A percentile compares a stretch with the other conserved stretches of the same genome.
These are phyloP conservation scores for Neofusicoccum parvum DNA, from an alignment of 2,329 filamentous ascomycete genomes.

Conservation along the genomic window DNA sequence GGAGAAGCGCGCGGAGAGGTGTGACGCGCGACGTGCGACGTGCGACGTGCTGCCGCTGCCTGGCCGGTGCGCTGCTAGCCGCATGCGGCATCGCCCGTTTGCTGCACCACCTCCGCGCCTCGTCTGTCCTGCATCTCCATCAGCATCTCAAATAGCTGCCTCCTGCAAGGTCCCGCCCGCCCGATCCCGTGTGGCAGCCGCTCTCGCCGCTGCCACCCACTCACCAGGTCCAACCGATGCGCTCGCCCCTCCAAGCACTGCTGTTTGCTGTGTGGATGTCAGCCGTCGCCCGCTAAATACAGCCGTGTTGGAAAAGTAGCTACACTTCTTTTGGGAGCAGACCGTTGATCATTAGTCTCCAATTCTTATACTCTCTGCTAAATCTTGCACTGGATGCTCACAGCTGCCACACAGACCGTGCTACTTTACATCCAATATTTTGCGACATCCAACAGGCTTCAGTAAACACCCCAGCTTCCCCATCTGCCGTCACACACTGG, in stretches of 20 bases:
- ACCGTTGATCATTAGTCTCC: too few species aligned
- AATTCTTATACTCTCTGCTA: neutral
- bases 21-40: neutral
- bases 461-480: neutral
- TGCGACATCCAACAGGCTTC: neutral
- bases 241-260: neutral
- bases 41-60: neutral
- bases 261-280: neutral
- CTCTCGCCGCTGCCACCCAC: neutral
- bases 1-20: neutral
- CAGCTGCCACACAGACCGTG: neutral
- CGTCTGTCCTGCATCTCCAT: neutral
- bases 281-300: neutral
- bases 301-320: neutral
- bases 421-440: neutral
- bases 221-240: neutral
- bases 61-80: conserved; percentile 5
- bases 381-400: neutral
- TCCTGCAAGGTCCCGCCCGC: neutral
- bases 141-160: neutral
- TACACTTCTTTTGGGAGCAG: too few species aligned
- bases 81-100: neutral
- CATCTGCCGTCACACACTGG: neutral
- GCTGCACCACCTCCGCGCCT: neutral
- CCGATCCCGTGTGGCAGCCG: neutral